Evolutionary conservation across 805 yeast genomes (phyloP), one percentile per base, ranked within the genome.

Genomic region (Metschnikowia anglica): DNA sequence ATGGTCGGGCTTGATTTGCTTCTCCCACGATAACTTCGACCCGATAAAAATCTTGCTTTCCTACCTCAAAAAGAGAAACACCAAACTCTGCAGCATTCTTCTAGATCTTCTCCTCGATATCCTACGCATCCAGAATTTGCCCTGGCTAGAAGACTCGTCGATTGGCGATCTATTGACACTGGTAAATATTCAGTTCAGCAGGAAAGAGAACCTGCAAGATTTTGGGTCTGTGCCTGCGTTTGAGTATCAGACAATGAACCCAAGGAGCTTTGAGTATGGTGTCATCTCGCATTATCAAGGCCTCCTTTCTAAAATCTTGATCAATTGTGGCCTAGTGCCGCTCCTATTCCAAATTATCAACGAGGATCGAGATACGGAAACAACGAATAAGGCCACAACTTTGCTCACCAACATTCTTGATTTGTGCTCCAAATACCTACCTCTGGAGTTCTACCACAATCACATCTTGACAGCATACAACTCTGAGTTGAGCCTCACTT

Each of bases 1-100:
- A 25, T 83, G 91, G 80, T 72, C 85, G 10, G 99, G 99, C 0
- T 55, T 89, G 9, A 73, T 83, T 46, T 77, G 83, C 12, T 77
- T 83, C 52, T 74, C 85, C 1, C 70, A 76, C 43, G 69, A 81
- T 49, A 65, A 79, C 45, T 82, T 79, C 48, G 65, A 68, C 42
- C 74, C 83, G 8, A 57, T 90, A 17, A 68, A 65, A 31, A 78
- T 79, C 40, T 64, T 90, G 21, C 63, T 90, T 2, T 62, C 72
- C 32, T 83, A 89, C 58, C 66, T 93, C 32, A 62, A 68, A n/a
- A 72, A 75, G 39, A 80, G 80, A n/a, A 75, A 79, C 9, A 70
- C 79, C 1, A 60, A 71, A 28, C 62, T 83, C 3, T 76, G 87
- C 30, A 81, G 78, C 26, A 76, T 80, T 21, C 58, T 90, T 13